phyloP scores from a whole-genome alignment of 148 eudicot species.

The Dianthus caryophyllus region DNA sequence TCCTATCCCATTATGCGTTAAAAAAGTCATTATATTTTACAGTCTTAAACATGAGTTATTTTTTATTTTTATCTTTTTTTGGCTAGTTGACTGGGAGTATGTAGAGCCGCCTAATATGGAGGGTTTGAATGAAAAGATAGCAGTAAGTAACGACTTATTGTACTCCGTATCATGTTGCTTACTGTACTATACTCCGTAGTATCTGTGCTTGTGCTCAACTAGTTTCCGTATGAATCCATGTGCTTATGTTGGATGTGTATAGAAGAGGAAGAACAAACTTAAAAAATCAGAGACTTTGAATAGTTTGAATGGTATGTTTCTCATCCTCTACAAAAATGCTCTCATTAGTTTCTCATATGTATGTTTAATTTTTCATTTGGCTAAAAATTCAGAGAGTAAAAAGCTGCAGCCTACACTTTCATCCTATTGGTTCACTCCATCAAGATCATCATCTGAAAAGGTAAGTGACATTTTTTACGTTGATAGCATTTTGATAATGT shows the following conservation, averaged over 20 bases:
- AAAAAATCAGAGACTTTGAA: constrained; percentile 37
- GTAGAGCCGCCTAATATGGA: constrained; percentile 69
- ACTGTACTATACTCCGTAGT: neutral
- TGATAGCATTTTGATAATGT: neutral
- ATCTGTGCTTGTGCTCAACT: neutral
- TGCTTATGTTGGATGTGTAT: constrained; percentile 22
- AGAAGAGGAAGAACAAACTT: constrained; percentile 51
- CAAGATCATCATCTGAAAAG: constrained; percentile 68
- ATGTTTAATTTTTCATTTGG: constrained; percentile 5
- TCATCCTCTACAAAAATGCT: neutral
- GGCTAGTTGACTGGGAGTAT: constrained; percentile 66
- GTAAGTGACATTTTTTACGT: constrained; percentile 25
- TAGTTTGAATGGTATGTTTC: constrained; percentile 51
- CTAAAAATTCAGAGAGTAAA: constrained; percentile 40
- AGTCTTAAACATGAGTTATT: neutral
- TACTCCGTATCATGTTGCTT: neutral
- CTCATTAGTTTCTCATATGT: neutral
- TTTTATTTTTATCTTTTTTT: neutral
- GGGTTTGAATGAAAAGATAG: constrained; percentile 48
- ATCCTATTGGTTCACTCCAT: constrained; percentile 59
- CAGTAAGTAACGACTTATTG: constrained; percentile 38
- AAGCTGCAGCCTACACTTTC: constrained; percentile 44
- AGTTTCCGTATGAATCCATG: neutral
- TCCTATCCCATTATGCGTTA: neutral
- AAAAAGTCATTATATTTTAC: neutral